Base-by-base conservation (phyloP, 208 protist genomes). In the Leishmania aethiopica region DNA sequence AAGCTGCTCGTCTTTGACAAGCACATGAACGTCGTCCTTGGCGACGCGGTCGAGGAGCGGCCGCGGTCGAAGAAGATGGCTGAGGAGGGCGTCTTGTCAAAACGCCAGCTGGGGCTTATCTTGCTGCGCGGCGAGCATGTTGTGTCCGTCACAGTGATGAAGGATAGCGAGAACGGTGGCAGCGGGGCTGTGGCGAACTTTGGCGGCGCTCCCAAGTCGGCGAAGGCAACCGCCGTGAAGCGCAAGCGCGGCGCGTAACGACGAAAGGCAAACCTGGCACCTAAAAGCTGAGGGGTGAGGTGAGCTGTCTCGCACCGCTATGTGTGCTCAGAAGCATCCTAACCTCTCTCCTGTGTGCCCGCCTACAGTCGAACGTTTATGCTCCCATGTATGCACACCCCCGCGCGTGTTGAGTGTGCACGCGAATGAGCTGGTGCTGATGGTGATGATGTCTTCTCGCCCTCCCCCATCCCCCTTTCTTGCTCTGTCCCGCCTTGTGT, bases 21-120 rank as follows among this genome's bases (percentile, higher is more conserved):
- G 70, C 92, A 96, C 92, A 97, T 97, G 94, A 97, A 97, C 72
- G 90, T 97, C n/a, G 92, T 97, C 8, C 79, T 97, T 2, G 84
- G 76, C 42, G 93, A 96, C 75, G 78, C 78, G 13, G 75, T 66
- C 8, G 92, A 97, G 85, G 87, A 84, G 51, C 91, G 94, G 42
- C 84, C 82, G n/a, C 87, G 83, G 76, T 95, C 92, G 57, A 91
- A 89, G 77, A 93, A 91, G 84, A 94, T 94, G 91, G 77, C 79
- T 19, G 86, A 88, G 60, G 92, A 95, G 66, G 89, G 87, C 45
- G 81, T 93, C 25, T 80, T 81, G 5, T 51, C 92, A 67, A 87
- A 82, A 47, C 92, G 94, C 45, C 79, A 85, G 13, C 77, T 97
- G 2, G 94, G 94, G 22, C 87, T 97, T 8, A 86, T 97, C 15